Evolutionary conservation across 129 eudicot genomes (phyloP), one percentile per base, ranked within the genome.

Genomic region (Helichrysum umbraculigerum): DNA sequence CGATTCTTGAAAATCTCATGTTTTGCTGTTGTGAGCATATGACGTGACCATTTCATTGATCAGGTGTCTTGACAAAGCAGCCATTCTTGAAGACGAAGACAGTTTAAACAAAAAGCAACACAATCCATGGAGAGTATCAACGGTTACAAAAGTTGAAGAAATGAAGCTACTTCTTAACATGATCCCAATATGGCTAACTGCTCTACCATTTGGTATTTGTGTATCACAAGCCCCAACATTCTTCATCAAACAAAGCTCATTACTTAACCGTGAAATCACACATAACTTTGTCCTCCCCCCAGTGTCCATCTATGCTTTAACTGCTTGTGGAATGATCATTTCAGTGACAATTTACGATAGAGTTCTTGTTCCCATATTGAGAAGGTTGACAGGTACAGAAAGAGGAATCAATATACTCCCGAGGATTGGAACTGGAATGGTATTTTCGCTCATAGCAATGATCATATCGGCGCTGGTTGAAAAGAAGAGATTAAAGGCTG

Each of bases 381-480:
- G n/a, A n/a, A n/a, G n/a, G n/a, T n/a, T 30, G 20, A 90, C 91
- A 6, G 88, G 93, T 21, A 85, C 86, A 32, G 97, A 90, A 65
- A 84, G 93, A 57, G 98, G 98, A 63, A 79, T 91, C 29, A 87
- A 42, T 3, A 86, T 90, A 19, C 93, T 94, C 34, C 87, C 82
- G 20, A 87, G 98, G 59, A 94, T 94, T 7, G 97, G 98, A 6
- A 81, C 87, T 32, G 98, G 98, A 3, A 87, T 88, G 90, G 61
- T 71, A 41, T 81, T n/a, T n/a, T n/a, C n/a, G n/a, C n/a, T 77
- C 29, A 5, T 66, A 10, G 47, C 97, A 4, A 88, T 93, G 96
- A 67, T 87, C 22, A 74, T 88, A 0, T 83, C 96, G 11, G 96
- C 98, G 68, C 0, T 85, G 10, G 85, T 87, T 25, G 98, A 93